Conservation (phyloP, 108 stramenopile species). For the Pelagomonas calceolata region DNA sequence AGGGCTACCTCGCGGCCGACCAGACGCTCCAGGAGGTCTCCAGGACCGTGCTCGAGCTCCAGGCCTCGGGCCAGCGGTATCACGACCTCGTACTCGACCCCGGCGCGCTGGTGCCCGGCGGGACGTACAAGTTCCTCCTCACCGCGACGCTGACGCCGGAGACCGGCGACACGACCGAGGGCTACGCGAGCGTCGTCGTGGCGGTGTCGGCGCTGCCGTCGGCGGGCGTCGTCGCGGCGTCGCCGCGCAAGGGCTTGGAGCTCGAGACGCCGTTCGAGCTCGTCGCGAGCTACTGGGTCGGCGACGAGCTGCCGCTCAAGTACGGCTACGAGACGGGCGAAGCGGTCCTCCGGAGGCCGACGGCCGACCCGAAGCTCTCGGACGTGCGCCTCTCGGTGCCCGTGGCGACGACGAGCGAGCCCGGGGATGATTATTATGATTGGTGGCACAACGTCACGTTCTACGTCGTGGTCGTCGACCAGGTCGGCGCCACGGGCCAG, state of each 20-base stretch:
- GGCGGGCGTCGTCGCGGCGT: neutral
- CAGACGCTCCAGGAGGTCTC: neutral
- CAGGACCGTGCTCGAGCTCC: too few species aligned
- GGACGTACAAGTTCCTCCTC: neutral
- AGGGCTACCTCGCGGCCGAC: neutral
- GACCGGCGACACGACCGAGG: too few species aligned
- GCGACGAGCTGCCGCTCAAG: neutral
- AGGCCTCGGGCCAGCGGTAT: neutral
- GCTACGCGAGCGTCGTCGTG: too few species aligned
- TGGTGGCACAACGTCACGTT: too few species aligned
- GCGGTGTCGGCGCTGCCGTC: too few species aligned
- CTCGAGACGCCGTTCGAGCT: neutral
- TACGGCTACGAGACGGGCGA: neutral
- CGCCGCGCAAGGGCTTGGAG: neutral
- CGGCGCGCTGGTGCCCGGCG: neutral
- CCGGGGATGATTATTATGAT: too few species aligned
- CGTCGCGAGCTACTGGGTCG: neutral
- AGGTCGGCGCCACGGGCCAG: too few species aligned
- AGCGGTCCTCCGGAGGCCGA: too few species aligned
- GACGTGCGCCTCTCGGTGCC: too few species aligned
- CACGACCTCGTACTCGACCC: neutral
- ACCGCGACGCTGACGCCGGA: neutral
- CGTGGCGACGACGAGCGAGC: too few species aligned
- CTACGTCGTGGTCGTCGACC: too few species aligned
- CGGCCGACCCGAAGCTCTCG: too few species aligned